These are phyloP conservation scores for Tulasnella sp. DNA, from an alignment of 768 basidiomycete genomes.

Conservation along the genomic window DNA sequence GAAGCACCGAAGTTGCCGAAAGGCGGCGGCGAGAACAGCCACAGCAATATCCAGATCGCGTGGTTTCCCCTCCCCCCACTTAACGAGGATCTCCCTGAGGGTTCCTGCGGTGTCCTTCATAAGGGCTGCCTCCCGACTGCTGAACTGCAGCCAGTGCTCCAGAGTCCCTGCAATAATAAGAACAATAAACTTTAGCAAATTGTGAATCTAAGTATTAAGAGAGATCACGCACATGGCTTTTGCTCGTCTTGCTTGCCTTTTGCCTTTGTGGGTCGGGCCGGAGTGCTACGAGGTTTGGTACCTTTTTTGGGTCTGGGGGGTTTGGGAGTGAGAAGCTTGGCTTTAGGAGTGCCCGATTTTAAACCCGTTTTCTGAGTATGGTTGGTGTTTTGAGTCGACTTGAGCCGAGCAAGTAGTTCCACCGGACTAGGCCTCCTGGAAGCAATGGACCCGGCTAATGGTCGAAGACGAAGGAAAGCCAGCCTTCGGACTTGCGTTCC, in stretches of 20 bases:
- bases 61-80: not conserved
- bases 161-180: not conserved
- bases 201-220: not conserved
- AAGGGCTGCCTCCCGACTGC: not conserved
- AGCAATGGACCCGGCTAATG: not conserved
- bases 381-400: not conserved
- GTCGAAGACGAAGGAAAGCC: not conserved
- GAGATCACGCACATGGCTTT: not conserved
- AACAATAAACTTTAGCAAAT: not conserved
- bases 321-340: not conserved
- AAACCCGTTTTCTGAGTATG: not conserved
- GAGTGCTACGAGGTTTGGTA: not conserved
- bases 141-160: not conserved
- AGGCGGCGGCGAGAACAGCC: not conserved
- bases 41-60: not conserved
- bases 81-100: not conserved
- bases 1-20: not conserved
- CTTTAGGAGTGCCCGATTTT: not conserved
- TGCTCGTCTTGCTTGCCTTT: not conserved
- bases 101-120: not conserved
- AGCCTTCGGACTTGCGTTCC: constrained; percentile 2
- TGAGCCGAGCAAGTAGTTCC: not conserved
- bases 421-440: not conserved
- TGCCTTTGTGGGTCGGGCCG: not conserved
- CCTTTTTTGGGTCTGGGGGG: not conserved